A percentile compares a stretch with the other conserved stretches of the same genome.
Conservation (phyloP, 345 rosid species). For the Eucalyptus paniculata region DNA sequence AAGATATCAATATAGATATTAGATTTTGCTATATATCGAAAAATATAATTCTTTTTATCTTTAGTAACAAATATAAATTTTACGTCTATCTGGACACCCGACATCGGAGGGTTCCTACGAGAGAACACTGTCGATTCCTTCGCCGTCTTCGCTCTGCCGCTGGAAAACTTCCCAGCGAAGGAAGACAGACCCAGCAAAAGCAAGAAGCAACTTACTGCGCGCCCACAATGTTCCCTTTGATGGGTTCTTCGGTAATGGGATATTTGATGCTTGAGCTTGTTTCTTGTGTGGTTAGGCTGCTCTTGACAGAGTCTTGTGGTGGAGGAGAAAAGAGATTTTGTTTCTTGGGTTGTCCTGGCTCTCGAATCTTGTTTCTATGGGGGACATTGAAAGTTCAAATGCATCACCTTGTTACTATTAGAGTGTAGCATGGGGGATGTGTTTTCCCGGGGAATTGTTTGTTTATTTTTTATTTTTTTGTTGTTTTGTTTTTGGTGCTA, state of each 20-base stretch:
- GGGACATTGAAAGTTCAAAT: slow-evolving; percentile 33
- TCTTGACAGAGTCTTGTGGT: background rate
- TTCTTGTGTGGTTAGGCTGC: background rate
- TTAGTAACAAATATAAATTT: background rate
- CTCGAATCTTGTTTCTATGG: background rate
- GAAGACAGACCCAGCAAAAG: background rate
- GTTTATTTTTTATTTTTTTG: background rate
- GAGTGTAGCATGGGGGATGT: background rate
- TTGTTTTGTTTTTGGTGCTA: background rate
- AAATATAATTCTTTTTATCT: background rate
- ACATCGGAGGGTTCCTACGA: background rate
- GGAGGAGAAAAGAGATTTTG: background rate
- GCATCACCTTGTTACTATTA: background rate
- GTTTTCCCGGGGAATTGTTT: background rate
- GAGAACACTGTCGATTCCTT: background rate
- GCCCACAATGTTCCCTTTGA: background rate
- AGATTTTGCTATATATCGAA: background rate
- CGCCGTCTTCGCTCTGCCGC: background rate
- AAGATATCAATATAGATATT: background rate
- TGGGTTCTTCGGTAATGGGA: background rate
- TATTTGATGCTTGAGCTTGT: background rate
- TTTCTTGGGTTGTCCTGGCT: background rate
- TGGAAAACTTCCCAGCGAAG: background rate
- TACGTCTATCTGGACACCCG: background rate
- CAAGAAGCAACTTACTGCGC: background rate